phyloP scores from a whole-genome alignment of 2,329 filamentous ascomycete species.

The Fonsecaea pedrosoi region DNA sequence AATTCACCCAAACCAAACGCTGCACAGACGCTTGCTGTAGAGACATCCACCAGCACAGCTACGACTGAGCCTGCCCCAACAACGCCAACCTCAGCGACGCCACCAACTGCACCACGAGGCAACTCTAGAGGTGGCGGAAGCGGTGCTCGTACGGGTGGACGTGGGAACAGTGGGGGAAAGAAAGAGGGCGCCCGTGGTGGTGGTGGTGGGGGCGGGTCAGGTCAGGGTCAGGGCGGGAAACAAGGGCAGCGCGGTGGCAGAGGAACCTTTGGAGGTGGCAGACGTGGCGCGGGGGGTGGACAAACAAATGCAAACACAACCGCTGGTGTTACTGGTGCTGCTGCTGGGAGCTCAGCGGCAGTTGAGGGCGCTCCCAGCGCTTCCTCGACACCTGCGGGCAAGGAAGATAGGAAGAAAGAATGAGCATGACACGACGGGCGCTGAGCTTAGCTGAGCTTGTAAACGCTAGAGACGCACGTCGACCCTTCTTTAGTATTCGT shows the following conservation, averaged over 20 bases:
- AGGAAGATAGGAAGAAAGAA: constrained; percentile 28
- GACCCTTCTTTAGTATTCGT: too few relatives aligned
- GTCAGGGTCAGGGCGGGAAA: constrained; percentile 23
- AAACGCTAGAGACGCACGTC: too few relatives aligned
- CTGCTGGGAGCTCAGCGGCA: neutral
- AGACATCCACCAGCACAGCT: constrained; percentile 19
- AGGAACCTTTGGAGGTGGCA: constrained; percentile 13
- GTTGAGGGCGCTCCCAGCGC: neutral
- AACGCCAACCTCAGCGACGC: constrained; percentile 18
- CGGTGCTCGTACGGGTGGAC: constrained; percentile 39
- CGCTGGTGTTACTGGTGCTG: neutral
- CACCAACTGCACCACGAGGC: constrained; percentile 23
- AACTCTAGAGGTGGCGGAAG: constrained; percentile 35
- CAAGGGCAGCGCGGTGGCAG: constrained; percentile 28
- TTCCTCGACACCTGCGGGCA: neutral
- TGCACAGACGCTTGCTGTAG: neutral
- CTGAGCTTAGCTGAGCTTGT: neutral
- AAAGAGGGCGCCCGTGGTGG: constrained; percentile 22
- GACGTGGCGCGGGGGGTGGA: neutral
- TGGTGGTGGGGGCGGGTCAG: neutral
- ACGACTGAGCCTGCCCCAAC: constrained; percentile 6
- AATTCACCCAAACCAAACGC: constrained; percentile 6
- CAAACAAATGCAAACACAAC: constrained; percentile 10
- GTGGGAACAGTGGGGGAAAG: constrained; percentile 33
- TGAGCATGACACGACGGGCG: neutral